Base-by-base conservation (phyloP, 257 asterid species). In the Oldenlandia corymbosa region DNA sequence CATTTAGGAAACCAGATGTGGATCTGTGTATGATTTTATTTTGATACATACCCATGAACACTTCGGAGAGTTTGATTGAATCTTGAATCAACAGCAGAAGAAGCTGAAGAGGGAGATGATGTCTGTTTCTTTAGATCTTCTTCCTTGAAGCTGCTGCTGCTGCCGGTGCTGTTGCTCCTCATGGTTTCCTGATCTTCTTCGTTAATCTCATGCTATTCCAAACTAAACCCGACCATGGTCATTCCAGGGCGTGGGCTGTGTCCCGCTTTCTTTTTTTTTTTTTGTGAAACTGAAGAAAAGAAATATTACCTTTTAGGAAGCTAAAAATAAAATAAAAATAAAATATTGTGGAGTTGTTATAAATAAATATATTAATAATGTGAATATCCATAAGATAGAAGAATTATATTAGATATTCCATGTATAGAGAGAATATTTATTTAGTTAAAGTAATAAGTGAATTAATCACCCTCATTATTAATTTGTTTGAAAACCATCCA, bases 1-100 rank as follows among this genome's bases (percentile, higher is more conserved):
- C n/a, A 32, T 23, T 10, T 6, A 46, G 31, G 26, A 45, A 18
- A 1, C 53, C 21, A 26, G 41, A 27, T 55, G 16, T 37, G 54
- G 72, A 68, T 68, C 67, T 59, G 34, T 10, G 14, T 56, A 2
- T 8, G 18, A 32, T 56, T 26, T n/a, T 31, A 61, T 27, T 43
- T 14, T 53, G 7, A 0, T n/a, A 34, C 47, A 47, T 82, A 91
- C 96, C 98, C 98, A 71, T 91, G 98, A 69, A 88, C 95, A 83
- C 91, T 88, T 71, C 95, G 74, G 54, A 91, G 95, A 65, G 98
- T 91, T 69, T 91, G 97, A 67, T 84, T 85, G 85, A 91, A 87
- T 85, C 98, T 82, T 56, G 98, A 91, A 86, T 91, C 98, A n/a
- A 70, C 70, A 58, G 76, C 47, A 39, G 95, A 69, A 64, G 85